Evolutionary conservation across 2,329 filamentous ascomycete species (phyloP).

Genomic region (Trichoderma koningii): DNA sequence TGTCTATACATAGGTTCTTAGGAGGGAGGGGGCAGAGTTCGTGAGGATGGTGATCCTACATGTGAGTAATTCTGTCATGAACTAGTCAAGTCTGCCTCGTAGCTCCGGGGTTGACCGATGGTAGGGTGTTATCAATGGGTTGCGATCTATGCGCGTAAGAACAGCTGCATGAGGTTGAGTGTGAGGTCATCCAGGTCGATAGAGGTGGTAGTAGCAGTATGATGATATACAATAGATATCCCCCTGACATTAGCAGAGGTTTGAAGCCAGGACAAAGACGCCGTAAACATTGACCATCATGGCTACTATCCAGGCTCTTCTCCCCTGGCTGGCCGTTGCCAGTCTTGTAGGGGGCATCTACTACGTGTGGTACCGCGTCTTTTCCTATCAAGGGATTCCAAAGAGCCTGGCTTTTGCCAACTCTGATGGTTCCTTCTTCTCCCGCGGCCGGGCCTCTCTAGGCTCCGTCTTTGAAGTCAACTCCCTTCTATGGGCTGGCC

Average conservation of each 20-base stretch:
- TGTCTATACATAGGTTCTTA: not conserved
- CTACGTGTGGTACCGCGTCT: conserved; percentile 15
- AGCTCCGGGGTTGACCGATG: not conserved
- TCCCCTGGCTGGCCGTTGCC: not conserved
- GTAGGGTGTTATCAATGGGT: not conserved
- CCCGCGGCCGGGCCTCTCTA: conserved; percentile 4
- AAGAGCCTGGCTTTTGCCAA: conserved; percentile 10
- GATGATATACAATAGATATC: not conserved
- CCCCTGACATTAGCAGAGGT: not conserved
- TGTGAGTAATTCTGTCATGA: not conserved
- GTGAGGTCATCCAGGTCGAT: not conserved
- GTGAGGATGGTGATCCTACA: not conserved
- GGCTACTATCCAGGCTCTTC: not conserved
- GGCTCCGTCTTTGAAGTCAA: conserved; percentile 6
- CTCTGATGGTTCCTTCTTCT: conserved; percentile 13
- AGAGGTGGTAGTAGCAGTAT: not conserved
- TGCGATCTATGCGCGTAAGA: not conserved
- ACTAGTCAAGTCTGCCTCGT: not conserved
- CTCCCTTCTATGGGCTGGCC: conserved; percentile 12
- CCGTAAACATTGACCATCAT: not conserved
- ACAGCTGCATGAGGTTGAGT: not conserved
- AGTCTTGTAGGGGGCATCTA: conserved; percentile 3
- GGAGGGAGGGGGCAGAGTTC: not conserved
- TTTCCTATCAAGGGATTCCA: conserved; percentile 18
- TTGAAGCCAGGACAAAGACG: not conserved